Conservation (phyloP, 768 basidiomycete species). For the Naganishia friedmannii region DNA sequence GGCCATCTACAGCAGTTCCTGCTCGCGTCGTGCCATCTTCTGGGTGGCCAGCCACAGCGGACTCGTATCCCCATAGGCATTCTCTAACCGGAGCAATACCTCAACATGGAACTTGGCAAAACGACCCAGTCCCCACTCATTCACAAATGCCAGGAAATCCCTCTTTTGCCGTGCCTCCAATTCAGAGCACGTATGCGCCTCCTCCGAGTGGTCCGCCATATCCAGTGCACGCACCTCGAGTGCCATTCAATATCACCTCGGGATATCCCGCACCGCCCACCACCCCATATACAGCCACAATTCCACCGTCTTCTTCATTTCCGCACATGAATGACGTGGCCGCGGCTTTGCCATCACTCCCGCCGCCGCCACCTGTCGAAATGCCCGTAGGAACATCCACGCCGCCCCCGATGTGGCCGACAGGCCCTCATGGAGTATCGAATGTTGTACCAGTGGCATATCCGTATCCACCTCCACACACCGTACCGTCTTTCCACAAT, state of each 20-base stretch:
- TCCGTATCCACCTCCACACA: background rate
- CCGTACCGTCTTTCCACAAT: background rate
- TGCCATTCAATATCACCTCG: background rate
- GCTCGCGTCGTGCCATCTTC: background rate
- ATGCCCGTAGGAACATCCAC: background rate
- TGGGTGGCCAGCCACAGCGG: background rate
- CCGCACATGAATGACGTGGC: slow-evolving; percentile 28
- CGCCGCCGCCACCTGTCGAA: slow-evolving; percentile 3
- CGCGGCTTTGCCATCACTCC: slow-evolving; percentile 1
- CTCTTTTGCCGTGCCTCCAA: background rate
- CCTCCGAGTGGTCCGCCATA: slow-evolving; percentile 1
- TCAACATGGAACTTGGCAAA: slow-evolving; percentile 22
- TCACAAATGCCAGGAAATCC: background rate
- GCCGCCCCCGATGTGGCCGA: background rate
- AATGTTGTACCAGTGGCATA: background rate
- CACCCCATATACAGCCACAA: slow-evolving; percentile 4
- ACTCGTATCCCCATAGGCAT: slow-evolving; percentile 12
- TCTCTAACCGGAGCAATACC: slow-evolving; percentile 26
- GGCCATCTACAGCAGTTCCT: slow-evolving; percentile 4
- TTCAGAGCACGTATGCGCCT: slow-evolving; percentile 3
- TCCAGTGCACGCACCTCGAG: background rate
- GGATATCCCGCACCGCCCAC: background rate
- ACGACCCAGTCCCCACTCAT: background rate
- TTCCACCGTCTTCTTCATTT: slow-evolving; percentile 29
- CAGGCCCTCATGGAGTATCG: background rate